Base-by-base conservation (phyloP, 106 monocot species). In the Platanthera guangdongensis region DNA sequence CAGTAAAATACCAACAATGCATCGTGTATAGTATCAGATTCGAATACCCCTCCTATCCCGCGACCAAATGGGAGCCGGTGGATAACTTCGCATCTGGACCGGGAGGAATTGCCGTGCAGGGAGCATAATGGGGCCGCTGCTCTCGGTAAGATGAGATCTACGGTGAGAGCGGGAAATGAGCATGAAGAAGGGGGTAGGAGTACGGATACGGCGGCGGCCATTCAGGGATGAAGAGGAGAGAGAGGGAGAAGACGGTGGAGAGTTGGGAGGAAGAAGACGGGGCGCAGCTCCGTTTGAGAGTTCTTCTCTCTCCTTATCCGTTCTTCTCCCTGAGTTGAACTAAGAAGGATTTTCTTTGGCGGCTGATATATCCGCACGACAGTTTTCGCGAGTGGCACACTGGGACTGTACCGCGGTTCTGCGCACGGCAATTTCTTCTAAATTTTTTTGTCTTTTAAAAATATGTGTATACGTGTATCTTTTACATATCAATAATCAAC, bases 121-220 rank as follows among this genome's bases (percentile, higher is more conserved):
- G 52, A 75, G 75, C 15, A 75, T 14, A 50, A 53, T 39, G 53
- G 52, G 10, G 45, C 30, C 12, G 59, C 18, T 7, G 73, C 63
- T 30, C 47, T 22, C 18, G 28, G 14, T 16, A 59, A 54, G 48
- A 74, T 18, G 57, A 50, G 4, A 30, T 21, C 10, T 64, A 74
- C 52, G 8, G 52, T 62, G 52, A 68, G 54, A 45, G 81, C 68
- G 22, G 52, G 60, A 6, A 68, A 64, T 68, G 81, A 81, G 81
- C 75, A 57, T 3, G 81, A 75, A 13, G 75, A 68, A 21, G 69
- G 4, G 13, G 75, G 5, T 51, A 81, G 75, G 25, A 75, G 52
- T 22, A 68, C 75, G 69, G 51, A 10, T 25, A 81, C 28, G 54
- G 81, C 75, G 22, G 69, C 75, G 67, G 55, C 11, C 59, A 22